Percentiles rank a stretch among this genome's conserved stretches.
Conservation (phyloP, 2,329 filamentous ascomycete species). For the Fusarium albidum region DNA sequence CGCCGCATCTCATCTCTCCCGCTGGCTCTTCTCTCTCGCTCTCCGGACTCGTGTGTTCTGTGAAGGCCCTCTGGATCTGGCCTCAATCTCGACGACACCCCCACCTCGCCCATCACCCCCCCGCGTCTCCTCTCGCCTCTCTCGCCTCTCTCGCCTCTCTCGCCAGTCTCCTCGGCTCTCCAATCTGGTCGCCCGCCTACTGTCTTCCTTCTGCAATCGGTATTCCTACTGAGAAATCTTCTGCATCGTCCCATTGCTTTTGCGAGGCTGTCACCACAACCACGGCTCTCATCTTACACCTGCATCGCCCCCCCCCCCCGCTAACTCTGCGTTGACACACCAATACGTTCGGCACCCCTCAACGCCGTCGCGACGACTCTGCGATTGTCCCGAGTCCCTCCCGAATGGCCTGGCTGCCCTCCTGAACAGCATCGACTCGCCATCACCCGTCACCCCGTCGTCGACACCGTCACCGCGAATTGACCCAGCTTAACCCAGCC, state of each 20-base stretch:
- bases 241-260: constrained; percentile 16
- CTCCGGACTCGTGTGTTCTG: constrained; percentile 12
- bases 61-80: constrained; percentile 27
- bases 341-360: constrained; percentile 26
- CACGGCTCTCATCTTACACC: constrained; percentile 9
- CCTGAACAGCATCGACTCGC: constrained; percentile 10
- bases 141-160: constrained; percentile 11
- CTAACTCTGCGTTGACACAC: constrained; percentile 32
- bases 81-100: constrained; percentile 37
- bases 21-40: constrained; percentile 17
- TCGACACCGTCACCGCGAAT: constrained; percentile 25
- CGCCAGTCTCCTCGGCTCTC: constrained; percentile 13
- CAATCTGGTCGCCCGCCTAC: constrained; percentile 14
- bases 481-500: constrained; percentile 27
- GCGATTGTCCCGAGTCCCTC: constrained; percentile 18
- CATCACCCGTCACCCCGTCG: neutral
- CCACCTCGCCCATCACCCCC: constrained; percentile 28
- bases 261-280: constrained; percentile 19
- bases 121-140: constrained; percentile 12
- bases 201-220: constrained; percentile 2
- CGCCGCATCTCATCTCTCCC: constrained; percentile 22
- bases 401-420: constrained; percentile 18
- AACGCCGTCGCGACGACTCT: constrained; percentile 28
- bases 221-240: constrained; percentile 5
- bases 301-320: constrained; percentile 21